A percentile compares a stretch with the other conserved stretches of the same genome.
phyloP scores from a whole-genome alignment of 2,329 filamentous ascomycete genomes.

The Cytospora paraplurivora region DNA sequence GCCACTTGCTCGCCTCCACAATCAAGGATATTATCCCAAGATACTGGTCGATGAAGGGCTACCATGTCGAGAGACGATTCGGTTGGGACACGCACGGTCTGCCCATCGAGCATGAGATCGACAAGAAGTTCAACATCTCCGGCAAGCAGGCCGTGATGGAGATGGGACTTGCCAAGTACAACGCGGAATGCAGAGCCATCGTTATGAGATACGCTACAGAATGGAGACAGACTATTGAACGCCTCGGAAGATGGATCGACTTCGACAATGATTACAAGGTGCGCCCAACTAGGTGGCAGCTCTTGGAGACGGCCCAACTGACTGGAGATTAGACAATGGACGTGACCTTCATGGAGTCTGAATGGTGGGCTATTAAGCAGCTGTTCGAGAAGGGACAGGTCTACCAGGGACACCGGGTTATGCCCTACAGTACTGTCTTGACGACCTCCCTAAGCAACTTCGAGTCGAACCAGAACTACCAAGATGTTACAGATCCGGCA shows the following conservation, averaged over 20 bases:
- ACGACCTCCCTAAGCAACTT: conserved; percentile 91
- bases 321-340: conserved; percentile 73
- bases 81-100: conserved; percentile 95
- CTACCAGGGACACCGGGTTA: conserved; percentile 87
- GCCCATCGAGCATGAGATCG: conserved; percentile 95
- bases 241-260: conserved; percentile 93
- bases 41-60: conserved; percentile 97
- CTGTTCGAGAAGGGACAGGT: conserved; percentile 87
- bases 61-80: conserved; percentile 87
- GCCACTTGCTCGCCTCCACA: conserved; percentile 83
- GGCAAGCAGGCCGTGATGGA: conserved; percentile 78
- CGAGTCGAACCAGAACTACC: conserved; percentile 92
- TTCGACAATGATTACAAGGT: conserved; percentile 95
- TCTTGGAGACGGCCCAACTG: conserved; percentile 27
- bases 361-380: conserved; percentile 97
- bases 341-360: conserved; percentile 89
- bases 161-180: conserved; percentile 86
- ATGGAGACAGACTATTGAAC: conserved; percentile 85
- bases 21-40: conserved; percentile 97
- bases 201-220: conserved; percentile 89
- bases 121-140: conserved; percentile 90
- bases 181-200: conserved; percentile 86
- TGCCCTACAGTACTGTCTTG: conserved; percentile 92
- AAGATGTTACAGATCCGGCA: conserved; percentile 88
- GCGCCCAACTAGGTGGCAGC: background rate